Evolutionary conservation across 164 flowering plant genomes (phyloP), one percentile per base, ranked within the genome.

Genomic region (Liquidambar formosana): DNA sequence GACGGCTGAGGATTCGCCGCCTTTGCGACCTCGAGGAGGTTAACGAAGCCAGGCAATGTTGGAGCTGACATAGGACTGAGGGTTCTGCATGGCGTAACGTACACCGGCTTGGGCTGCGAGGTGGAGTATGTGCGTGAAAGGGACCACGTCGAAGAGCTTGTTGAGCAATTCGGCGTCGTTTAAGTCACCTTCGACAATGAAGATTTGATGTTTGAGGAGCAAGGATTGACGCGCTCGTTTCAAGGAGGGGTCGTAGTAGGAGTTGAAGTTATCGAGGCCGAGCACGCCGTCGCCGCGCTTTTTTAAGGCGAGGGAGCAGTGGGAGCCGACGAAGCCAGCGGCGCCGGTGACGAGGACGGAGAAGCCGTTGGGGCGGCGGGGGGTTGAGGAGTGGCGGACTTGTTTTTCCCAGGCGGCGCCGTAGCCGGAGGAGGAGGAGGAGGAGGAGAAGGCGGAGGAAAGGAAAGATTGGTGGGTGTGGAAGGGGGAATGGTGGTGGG

Each of bases 61-160:
- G 63, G 95, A 89, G 12, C 66, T 69, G 45, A 94, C 78, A 71
- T 94, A 94, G 10, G 97, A 90, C 26, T 84, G 89, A 0, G 98
- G 98, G 67, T 94, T 94, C 66, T 87, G 71, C 92, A 94, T 88
- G 15, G 98, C 98, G 79, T 94, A 94, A 0, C 98, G 91, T 0
- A 94, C 98, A 12, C 96, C 96, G 15, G 96, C 96, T 68, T 91
- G 96, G 0, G 96, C 96, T 0, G 96, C 94, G n/a, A 94, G 79
- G 74, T 94, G 98, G n/a, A 94, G 89, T 14, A 94, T 69, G 76
- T 94, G 98, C 0, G 93, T 83, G 79, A 94, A 90, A 0, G 94
- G 93, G 3, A 88, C 98, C 13, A 90, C 79, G 72, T 89, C 93
- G 82, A 92, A 92, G 8, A 94, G 83, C 76, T 92, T 89, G 1